These are phyloP conservation scores for Tulasnella sp. DNA, from an alignment of 768 basidiomycete species.

Conservation along the genomic window DNA sequence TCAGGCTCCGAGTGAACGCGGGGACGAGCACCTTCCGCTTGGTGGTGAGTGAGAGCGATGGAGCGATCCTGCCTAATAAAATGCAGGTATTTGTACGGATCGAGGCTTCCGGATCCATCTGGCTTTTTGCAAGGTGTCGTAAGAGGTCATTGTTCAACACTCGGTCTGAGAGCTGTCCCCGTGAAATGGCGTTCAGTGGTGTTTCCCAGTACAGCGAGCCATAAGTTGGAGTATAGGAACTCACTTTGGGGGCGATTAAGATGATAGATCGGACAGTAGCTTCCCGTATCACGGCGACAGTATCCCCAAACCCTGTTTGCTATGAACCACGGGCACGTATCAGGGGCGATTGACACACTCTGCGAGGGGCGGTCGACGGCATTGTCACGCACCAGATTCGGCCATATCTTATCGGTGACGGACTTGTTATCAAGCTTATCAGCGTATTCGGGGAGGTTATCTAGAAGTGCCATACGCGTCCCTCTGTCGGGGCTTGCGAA, in stretches of 20 bases:
- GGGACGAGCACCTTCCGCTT: constrained; percentile 95
- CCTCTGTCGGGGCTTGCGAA: constrained; percentile 87
- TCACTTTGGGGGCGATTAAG: constrained; percentile 73
- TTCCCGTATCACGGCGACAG: constrained; percentile 87
- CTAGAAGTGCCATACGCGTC: constrained; percentile 86
- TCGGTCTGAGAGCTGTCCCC: constrained; percentile 83
- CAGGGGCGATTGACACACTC: not conserved
- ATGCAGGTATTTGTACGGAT: constrained; percentile 98
- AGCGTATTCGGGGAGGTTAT: constrained; percentile 70
- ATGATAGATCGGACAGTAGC: constrained; percentile 85
- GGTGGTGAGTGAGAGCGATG: constrained; percentile 73
- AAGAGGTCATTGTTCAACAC: constrained; percentile 95
- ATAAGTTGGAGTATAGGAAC: not conserved
- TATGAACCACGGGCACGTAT: constrained; percentile 27
- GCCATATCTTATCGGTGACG: constrained; percentile 85
- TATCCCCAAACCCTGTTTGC: constrained; percentile 96
- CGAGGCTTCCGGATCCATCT: constrained; percentile 84
- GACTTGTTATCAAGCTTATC: constrained; percentile 80
- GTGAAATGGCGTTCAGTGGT: too few species aligned
- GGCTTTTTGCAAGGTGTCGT: constrained; percentile 83
- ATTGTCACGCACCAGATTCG: constrained; percentile 52
- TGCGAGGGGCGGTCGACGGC: not conserved
- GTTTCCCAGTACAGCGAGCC: not conserved
- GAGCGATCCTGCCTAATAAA: constrained; percentile 82
- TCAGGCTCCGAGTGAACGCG: constrained; percentile 80